These are phyloP conservation scores for Pseudoscleropodium purum DNA, from an alignment of 225 moss, liverwort and hornwort genomes.

Conservation along the genomic window DNA sequence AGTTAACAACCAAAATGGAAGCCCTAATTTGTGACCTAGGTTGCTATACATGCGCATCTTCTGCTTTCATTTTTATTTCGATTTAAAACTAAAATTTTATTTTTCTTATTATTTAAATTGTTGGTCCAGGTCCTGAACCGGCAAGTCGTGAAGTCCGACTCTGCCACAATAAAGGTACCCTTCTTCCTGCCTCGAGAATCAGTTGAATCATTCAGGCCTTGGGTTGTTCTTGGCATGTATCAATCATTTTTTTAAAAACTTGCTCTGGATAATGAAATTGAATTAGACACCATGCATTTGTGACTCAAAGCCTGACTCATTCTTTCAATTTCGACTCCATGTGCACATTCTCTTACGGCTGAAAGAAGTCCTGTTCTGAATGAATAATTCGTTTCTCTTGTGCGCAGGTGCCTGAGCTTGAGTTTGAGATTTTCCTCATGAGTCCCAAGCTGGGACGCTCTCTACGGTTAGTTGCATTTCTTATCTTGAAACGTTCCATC, in stretches of 20 bases:
- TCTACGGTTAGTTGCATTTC: slow-evolving; percentile 50
- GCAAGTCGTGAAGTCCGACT: slow-evolving; percentile 87
- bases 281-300: background rate
- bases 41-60: background rate
- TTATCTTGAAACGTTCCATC: background rate
- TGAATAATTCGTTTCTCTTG: background rate
- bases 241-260: background rate
- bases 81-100: background rate
- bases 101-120: background rate
- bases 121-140: slow-evolving; percentile 56
- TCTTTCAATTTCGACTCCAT: background rate
- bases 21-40: background rate
- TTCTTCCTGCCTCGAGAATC: background rate
- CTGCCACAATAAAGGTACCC: slow-evolving; percentile 64
- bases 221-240: background rate
- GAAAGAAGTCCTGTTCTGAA: background rate
- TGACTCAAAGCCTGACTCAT: background rate
- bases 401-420: slow-evolving; percentile 68
- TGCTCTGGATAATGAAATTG: background rate
- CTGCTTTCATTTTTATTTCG: background rate
- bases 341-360: background rate
- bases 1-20: background rate
- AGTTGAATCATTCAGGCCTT: background rate
- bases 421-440: slow-evolving; percentile 68
- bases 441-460: slow-evolving; percentile 70